Conservation (phyloP, 2,329 filamentous ascomycete species). For the Grosmannia serpens region DNA sequence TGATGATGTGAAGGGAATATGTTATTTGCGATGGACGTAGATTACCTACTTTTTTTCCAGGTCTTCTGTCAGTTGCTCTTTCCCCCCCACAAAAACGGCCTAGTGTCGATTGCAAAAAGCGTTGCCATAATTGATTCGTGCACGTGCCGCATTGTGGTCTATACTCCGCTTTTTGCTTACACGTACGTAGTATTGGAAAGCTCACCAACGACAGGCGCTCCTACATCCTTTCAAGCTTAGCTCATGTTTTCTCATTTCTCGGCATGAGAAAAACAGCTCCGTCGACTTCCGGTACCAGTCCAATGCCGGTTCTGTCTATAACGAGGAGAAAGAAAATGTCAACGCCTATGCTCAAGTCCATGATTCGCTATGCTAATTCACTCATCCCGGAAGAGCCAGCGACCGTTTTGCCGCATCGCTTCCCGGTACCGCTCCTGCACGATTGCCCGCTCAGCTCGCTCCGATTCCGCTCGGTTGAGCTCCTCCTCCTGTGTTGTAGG, state of each 20-base stretch:
- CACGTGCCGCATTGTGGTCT: background rate
- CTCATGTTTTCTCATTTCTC: background rate
- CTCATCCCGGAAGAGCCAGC: constrained; percentile 77
- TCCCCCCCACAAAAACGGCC: constrained; percentile 1
- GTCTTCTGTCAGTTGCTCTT: background rate
- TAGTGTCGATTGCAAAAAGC: background rate
- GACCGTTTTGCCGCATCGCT: constrained; percentile 64
- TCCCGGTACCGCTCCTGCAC: constrained; percentile 68
- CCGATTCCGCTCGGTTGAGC: constrained; percentile 52
- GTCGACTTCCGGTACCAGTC: background rate
- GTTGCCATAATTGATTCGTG: background rate
- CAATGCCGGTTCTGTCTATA: no score
- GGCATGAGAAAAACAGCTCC: background rate
- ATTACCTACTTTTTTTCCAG: background rate
- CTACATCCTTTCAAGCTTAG: background rate
- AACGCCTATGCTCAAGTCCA: background rate
- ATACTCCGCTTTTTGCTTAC: background rate
- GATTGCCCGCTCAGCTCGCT: constrained; percentile 48
- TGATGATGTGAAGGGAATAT: background rate
- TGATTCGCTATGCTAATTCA: constrained; percentile 17
- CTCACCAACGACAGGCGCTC: background rate
- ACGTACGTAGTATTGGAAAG: no score
- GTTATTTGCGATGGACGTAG: background rate
- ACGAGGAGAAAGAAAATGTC: background rate
- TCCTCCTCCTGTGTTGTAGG: constrained; percentile 73